Evolutionary conservation across 1,284 basidiomycete genomes (phyloP), one percentile per base, ranked within the genome.

Genomic region (Ustilago curta): DNA sequence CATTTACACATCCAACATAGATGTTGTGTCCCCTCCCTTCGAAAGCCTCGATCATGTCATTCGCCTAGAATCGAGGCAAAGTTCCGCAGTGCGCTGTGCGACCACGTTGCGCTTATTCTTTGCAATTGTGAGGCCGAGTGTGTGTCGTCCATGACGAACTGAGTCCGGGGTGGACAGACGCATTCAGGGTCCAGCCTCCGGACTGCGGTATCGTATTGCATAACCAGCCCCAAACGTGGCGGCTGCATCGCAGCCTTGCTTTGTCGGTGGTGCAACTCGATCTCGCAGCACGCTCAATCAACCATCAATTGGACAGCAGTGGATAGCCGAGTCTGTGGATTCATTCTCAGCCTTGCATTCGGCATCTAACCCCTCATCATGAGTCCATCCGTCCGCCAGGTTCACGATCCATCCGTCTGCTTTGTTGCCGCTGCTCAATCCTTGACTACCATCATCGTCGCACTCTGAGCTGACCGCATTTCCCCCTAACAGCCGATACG

Each of bases 211-310:
- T 18, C 35, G 50, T 23, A 35, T 29, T 55, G 53, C 53, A 55
- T 44, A n/a, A 35, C 42, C 42, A 23, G 35, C 11, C 8, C 16
- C 53, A 55, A 55, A 45, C 53, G 53, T 55, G 53, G 53, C 53
- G 27, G 29, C 27, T 27, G 12, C 27, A 18, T 27, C n/a, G 8
- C 37, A 21, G 16, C 1, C 16, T 48, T 29, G 23, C 16, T 16
- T 14, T 45, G 19, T 16, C 47, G n/a, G 16, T 12, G 16, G 31
- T 2, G 5, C 4, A 29, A 7, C 16, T 9, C 47, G n/a, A 42
- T 19, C 19, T n/a, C 40, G 9, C n/a, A 47, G 45, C 27, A 16
- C 27, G 27, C 27, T n/a, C n/a, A 31, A n/a, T 31, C 27, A 4
- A 31, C 29, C 19, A n/a, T 31, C 27, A 4, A 31, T n/a, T 48